A percentile compares a stretch with the other conserved stretches of the same genome.
Evolutionary conservation across 2,329 filamentous ascomycete genomes (phyloP).

Genomic region (Fusarium euwallaceae): DNA sequence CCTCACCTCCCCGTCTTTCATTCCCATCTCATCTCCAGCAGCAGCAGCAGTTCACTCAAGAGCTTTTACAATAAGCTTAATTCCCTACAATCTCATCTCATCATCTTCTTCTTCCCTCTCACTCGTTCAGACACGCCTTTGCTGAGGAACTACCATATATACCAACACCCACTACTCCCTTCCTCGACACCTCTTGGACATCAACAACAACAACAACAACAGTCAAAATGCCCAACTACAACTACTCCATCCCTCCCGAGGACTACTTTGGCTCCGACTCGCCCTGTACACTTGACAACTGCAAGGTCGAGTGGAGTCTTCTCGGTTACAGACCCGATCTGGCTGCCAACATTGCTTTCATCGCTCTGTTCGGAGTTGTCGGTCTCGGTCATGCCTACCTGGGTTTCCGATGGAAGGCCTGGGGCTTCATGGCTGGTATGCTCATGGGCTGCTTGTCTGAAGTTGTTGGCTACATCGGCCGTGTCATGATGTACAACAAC

Average conservation of each 20-base stretch:
- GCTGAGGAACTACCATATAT: constrained; percentile 4
- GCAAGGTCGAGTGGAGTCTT: constrained; percentile 61
- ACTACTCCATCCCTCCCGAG: constrained; percentile 38
- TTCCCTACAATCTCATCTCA: background rate
- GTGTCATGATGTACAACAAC: constrained; percentile 69
- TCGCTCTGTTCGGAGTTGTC: constrained; percentile 62
- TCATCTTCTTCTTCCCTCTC: background rate
- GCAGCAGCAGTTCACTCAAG: constrained; percentile 7
- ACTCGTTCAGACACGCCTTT: background rate
- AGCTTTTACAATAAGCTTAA: constrained; percentile 33
- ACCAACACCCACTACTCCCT: background rate
- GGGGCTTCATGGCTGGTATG: constrained; percentile 66
- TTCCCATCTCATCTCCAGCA: constrained; percentile 20
- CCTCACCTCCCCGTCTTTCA: constrained; percentile 13
- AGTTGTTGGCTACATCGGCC: constrained; percentile 72
- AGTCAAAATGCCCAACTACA: constrained; percentile 40
- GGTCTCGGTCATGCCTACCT: constrained; percentile 57
- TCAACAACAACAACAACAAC: background rate
- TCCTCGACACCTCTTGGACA: background rate
- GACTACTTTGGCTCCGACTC: constrained; percentile 58
- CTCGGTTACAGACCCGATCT: constrained; percentile 69
- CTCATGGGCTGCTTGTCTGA: constrained; percentile 68
- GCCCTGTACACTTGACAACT: constrained; percentile 63
- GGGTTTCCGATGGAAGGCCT: constrained; percentile 62
- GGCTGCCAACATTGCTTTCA: constrained; percentile 65